Evolutionary conservation across 305 asterid species (phyloP).

Genomic region (Fraxinus paxiana): DNA sequence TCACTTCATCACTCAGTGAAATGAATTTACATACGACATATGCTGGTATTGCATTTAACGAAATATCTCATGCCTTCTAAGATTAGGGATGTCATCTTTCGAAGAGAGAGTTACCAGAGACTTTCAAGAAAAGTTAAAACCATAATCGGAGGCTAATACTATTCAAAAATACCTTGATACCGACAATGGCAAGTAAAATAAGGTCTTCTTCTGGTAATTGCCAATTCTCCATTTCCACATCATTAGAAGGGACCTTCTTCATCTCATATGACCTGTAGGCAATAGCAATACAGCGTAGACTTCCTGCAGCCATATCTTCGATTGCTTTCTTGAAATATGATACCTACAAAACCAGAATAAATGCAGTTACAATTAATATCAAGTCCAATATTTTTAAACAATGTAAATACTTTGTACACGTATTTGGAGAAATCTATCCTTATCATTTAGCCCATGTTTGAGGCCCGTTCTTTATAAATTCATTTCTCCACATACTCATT

Average conservation of each 20-base stretch:
- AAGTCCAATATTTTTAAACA: background rate
- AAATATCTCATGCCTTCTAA: background rate
- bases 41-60: background rate
- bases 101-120: background rate
- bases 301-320: conserved; percentile 74
- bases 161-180: conserved; percentile 66
- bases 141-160: background rate
- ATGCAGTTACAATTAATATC: conserved; percentile 13
- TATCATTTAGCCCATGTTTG: background rate
- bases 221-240: conserved; percentile 71
- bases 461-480: background rate
- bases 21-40: background rate
- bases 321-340: conserved; percentile 54
- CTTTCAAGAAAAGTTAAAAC: background rate
- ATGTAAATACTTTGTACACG: background rate
- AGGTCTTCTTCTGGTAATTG: conserved; percentile 75
- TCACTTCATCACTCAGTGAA: background rate
- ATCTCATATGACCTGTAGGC: conserved; percentile 49
- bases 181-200: conserved; percentile 75
- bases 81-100: background rate
- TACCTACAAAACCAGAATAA: conserved; percentile 38
- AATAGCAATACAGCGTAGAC: conserved; percentile 89
- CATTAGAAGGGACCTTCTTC: conserved; percentile 60
- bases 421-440: background rate
- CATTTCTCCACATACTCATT: background rate